Base-by-base conservation (phyloP, 139 green algal genomes). In the Chlorella vulgaris region DNA sequence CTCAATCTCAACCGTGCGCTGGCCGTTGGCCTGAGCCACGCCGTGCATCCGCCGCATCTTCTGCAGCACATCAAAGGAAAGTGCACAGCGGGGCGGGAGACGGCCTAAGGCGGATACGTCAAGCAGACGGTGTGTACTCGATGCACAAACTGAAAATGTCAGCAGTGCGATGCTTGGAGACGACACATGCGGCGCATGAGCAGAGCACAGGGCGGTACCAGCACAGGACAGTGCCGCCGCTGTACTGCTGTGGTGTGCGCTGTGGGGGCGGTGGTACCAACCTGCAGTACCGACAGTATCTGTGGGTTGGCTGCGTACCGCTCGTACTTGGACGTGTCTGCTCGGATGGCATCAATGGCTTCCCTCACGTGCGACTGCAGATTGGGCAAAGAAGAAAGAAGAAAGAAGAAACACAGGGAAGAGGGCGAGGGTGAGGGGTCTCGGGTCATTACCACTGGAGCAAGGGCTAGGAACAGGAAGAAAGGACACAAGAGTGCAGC, bases 21-120 rank as follows among this genome's bases (percentile, higher is more conserved):
- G 71, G 40, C 78, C 78, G 40, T 88, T 88, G 65, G 78, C 84
- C 47, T 83, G 36, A 1, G 69, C 69, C 35, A 85, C 84, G 51
- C 50, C 51, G 60, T 88, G 84, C 84, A 85, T 10, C n/a, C 73
- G 65, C 2, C 79, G 78, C 63, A 88, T 83, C 74, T 85, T 85
- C 40, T 55, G 36, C 71, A 76, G 63, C 28, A 76, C 71, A 2
- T 15, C 42, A 42, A 21, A 43, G 63, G 18, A 42, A n/a, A n/a
- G n/a, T 24, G 63, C 19, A 40, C 29, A 70, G 29, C 63, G 7
- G 28, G 29, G 28, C 40, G 29, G n/a, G 63, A 19, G 40, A 1
- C 55, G n/a, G 5, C 5, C n/a, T n/a, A 65, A 29, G 47, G 47
- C 15, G 47, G 13, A n/a, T n/a, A n/a, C n/a, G n/a, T n/a, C n/a